Evolutionary conservation across 2,329 filamentous ascomycete species (phyloP), one percentile per base, ranked within the genome.

Genomic region (Scleromitrula shiraiana): DNA sequence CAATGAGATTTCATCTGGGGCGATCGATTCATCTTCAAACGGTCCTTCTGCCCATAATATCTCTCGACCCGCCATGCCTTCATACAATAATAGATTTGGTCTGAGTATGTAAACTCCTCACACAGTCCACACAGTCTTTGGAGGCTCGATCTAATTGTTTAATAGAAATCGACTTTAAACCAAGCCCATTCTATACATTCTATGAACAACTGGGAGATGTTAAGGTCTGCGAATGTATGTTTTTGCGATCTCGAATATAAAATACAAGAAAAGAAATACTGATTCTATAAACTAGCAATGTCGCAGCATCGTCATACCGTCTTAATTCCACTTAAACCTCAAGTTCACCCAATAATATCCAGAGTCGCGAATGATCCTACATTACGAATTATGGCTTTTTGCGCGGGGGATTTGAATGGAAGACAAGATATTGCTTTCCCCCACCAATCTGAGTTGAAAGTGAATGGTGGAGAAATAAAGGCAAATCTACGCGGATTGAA

Each of bases 401-500:
- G 89, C 60, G 82, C 87, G 3, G 71, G 73, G 1, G 83, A 88
- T 48, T 68, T 73, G 14, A 67, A 74, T 12, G 78, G 76, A 14
- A 65, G 71, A 2, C 85, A 87, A 42, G 88, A 97, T 53, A 82
- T 98, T 46, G 72, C 87, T 0, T 98, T 98, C 56, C 93, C 93
- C 2, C 82, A 91, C 58, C 89, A 96, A 67, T 85, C 93, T 26
- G 93, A 98, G 64, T 76, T 98, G 49, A 91, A 89, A 63, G 80
- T 95, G 48, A 98, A 98, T 59, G 77, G 81, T 8, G 85, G 85
- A 27, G 88, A 96, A 49, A 77, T 96, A 56, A 93, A 91, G 66
- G 84, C 85, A n/a, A 98, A 97, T 64, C 75, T 95, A 56, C 85
- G 93, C 57, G 93, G 93, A 4, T 68, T 98, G 53, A 98, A 98